A percentile compares a stretch with the other conserved stretches of the same genome.
phyloP scores from a whole-genome alignment of 2,329 filamentous ascomycete species.

The Orbilia blumenaviensis region DNA sequence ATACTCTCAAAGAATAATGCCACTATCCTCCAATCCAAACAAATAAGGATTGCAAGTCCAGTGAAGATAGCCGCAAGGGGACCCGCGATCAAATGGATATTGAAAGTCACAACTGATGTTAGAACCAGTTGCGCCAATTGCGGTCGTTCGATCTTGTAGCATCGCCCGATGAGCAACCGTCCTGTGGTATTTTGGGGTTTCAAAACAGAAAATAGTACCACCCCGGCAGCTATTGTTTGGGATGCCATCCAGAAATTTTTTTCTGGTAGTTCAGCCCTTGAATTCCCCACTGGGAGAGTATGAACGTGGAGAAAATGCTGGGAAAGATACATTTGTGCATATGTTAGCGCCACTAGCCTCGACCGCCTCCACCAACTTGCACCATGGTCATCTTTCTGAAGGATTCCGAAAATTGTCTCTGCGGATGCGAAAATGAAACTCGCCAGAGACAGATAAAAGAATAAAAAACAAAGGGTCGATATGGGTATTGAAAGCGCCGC shows the following conservation, averaged over 20 bases:
- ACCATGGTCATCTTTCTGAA: slow-evolving; percentile 34
- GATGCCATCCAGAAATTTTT: slow-evolving; percentile 51
- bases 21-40: slow-evolving; percentile 38
- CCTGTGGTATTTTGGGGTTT: neutral
- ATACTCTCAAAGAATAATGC: slow-evolving; percentile 19
- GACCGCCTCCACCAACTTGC: slow-evolving; percentile 43
- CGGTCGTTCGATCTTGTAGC: slow-evolving; percentile 26
- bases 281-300: slow-evolving; percentile 14
- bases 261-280: slow-evolving; percentile 15
- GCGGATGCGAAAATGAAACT: slow-evolving; percentile 28
- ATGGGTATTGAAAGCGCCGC: slow-evolving; percentile 9
- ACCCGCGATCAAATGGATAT: slow-evolving; percentile 18
- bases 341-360: slow-evolving; percentile 38
- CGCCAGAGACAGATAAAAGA: slow-evolving; percentile 43
- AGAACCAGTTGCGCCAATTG: slow-evolving; percentile 35
- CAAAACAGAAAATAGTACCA: slow-evolving; percentile 20
- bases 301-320: slow-evolving; percentile 37
- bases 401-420: slow-evolving; percentile 34
- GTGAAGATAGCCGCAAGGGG: slow-evolving; percentile 12
- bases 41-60: neutral
- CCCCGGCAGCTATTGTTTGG: slow-evolving; percentile 30
- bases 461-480: slow-evolving; percentile 28
- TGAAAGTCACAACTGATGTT: slow-evolving; percentile 22
- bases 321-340: slow-evolving; percentile 48
- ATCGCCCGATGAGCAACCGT: slow-evolving; percentile 29